Evolutionary conservation across 805 yeast genomes (phyloP).

Genomic region (Yarrowia porcina): DNA sequence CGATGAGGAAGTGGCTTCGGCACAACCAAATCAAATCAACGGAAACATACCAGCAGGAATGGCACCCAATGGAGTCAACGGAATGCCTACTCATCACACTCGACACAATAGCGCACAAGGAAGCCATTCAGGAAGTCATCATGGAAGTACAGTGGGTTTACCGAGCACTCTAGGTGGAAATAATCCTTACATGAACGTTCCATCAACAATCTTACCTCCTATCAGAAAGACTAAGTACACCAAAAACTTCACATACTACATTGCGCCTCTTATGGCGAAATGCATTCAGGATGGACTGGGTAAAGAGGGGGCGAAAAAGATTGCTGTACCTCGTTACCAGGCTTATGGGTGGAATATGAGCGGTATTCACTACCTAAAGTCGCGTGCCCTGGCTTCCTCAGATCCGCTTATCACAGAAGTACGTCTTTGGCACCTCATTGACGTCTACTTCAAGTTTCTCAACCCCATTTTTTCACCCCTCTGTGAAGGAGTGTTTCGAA

Average conservation of each 20-base stretch:
- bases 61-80: neutral
- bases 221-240: constrained; percentile 18
- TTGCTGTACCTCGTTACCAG: constrained; percentile 54
- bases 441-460: constrained; percentile 47
- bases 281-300: constrained; percentile 21
- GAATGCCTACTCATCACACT: neutral
- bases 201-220: constrained; percentile 1
- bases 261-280: constrained; percentile 22
- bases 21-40: neutral
- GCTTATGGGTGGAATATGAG: constrained; percentile 64
- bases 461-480: constrained; percentile 54
- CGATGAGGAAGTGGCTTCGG: neutral
- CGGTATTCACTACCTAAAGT: constrained; percentile 50
- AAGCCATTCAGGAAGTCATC: neutral
- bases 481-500: constrained; percentile 53
- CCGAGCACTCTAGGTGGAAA: neutral
- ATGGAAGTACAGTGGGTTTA: neutral
- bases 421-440: constrained; percentile 35
- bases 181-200: constrained; percentile 6
- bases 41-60: neutral
- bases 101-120: neutral
- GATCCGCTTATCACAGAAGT: constrained; percentile 30
- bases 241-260: constrained; percentile 21
- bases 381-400: constrained; percentile 33
- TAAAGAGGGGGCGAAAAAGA: constrained; percentile 24